phyloP scores from a whole-genome alignment of 1,284 basidiomycete species.

The Ustilago xerochloae region DNA sequence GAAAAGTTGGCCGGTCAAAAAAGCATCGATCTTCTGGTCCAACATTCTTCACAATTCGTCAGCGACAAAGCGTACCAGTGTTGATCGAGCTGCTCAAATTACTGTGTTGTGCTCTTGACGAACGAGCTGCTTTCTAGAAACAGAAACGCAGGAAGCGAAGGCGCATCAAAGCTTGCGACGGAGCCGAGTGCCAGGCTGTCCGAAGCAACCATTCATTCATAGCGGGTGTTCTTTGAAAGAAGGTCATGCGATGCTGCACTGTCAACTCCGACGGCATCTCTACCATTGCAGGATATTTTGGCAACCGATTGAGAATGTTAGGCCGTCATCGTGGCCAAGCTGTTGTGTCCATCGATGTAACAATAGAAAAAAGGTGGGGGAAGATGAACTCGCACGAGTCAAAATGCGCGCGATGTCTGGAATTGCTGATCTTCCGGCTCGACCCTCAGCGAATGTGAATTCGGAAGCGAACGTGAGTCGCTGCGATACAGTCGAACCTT shows the following conservation, averaged over 20 bases:
- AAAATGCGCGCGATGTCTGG: no score
- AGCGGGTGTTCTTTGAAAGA: conserved; percentile 11
- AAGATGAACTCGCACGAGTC: conserved; percentile 31
- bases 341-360: no score
- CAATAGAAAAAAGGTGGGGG: no score
- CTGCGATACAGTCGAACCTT: neutral
- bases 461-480: conserved; percentile 34
- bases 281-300: neutral
- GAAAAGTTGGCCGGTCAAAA: neutral
- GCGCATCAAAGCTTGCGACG: neutral
- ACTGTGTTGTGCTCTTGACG: neutral
- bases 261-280: conserved; percentile 16
- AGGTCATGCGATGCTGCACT: neutral
- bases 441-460: neutral
- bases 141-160: neutral
- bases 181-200: neutral
- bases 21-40: neutral
- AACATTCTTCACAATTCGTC: no score
- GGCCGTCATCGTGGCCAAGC: no score
- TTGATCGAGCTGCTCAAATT: neutral
- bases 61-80: neutral
- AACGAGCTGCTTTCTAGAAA: neutral
- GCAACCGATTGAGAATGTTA: neutral
- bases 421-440: conserved; percentile 35
- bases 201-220: neutral